Base-by-base conservation (phyloP, 2,329 filamentous ascomycete species). In the Cordyceps pruinosa region DNA sequence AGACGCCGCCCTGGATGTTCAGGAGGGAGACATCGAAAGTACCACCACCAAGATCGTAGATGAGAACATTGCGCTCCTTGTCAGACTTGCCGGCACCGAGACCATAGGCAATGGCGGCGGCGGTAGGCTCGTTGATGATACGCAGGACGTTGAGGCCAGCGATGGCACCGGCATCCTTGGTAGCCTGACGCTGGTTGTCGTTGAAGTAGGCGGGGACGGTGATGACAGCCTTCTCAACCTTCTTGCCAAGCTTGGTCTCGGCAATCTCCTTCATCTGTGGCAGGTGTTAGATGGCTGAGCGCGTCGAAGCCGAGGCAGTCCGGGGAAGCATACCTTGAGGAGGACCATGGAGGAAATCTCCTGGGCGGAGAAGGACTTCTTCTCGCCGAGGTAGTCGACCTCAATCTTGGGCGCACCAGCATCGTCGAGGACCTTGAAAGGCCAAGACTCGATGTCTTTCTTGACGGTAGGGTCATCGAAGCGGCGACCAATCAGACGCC, bases 21-120 rank as follows among this genome's bases (percentile, higher is more conserved):
- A 99, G 85, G 66, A 97, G 90, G 63, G 94, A 97, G 28, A 99
- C 94, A 97, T 99, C 94, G 79, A 99, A 99, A 75, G 94, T 99
- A 85, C 94, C 94, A 85, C 94, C 94, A 85, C 94, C 94, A 63
- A 99, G 87, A 84, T 95, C 90, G 77, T 93, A 94, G 72, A 94
- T 89, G 69, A 95, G 89, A 73, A 94, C 92, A 78, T 93, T 88
- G 71, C 88, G 86, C 77, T 94, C 90, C 60, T 83, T 85, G 59
- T 84, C 85, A 63, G 83, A 88, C 86, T 93, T 92, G 77, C 94
- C 89, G 64, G 48, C 23, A 50, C 48, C 48, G 34, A 96, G 83
- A 73, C 91, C 91, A 75, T 96, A 96, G 67, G 92, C 92, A 71
- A 96, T 90, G 75, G 91, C 92, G 72, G 92, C 92, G 71, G 92